Conservation (phyloP, 306 rosid genomes). For the Ceratonia siliqua region DNA sequence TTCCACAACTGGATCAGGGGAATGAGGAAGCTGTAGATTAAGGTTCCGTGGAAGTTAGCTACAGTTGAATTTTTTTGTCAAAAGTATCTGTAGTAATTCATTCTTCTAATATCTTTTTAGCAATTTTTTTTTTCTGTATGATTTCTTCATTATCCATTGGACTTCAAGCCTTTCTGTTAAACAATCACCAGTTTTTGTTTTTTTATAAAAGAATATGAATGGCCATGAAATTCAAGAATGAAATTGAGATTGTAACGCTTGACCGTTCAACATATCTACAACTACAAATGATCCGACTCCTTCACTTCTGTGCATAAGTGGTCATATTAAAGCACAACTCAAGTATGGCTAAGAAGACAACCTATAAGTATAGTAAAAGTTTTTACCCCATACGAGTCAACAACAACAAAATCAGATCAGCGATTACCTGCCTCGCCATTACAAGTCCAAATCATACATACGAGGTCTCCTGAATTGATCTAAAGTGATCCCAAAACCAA, state of each 20-base stretch:
- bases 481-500: constrained; percentile 37
- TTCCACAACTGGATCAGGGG: constrained; percentile 28
- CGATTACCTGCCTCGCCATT: constrained; percentile 34
- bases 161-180: constrained; percentile 31
- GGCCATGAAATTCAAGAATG: constrained; percentile 38
- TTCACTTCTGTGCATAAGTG: constrained; percentile 37
- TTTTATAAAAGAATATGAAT: constrained; percentile 43
- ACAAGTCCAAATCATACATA: constrained; percentile 36
- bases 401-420: constrained; percentile 48
- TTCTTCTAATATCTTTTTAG: constrained; percentile 46
- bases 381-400: constrained; percentile 43
- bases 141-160: constrained; percentile 42
- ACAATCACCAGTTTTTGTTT: constrained; percentile 18
- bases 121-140: constrained; percentile 13
- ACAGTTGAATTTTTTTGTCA: constrained; percentile 32
- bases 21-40: constrained; percentile 47
- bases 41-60: constrained; percentile 40
- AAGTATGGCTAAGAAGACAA: neutral
- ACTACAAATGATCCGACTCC: constrained; percentile 49
- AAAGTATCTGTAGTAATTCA: constrained; percentile 54
- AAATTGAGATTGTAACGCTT: constrained; percentile 12
- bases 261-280: constrained; percentile 34
- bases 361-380: neutral
- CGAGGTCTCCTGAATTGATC: constrained; percentile 33
- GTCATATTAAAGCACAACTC: neutral